Percentiles rank a stretch among this genome's conserved stretches.
Conservation (phyloP, 2,329 filamentous ascomycete species). For the Pseudocercospora ulei region DNA sequence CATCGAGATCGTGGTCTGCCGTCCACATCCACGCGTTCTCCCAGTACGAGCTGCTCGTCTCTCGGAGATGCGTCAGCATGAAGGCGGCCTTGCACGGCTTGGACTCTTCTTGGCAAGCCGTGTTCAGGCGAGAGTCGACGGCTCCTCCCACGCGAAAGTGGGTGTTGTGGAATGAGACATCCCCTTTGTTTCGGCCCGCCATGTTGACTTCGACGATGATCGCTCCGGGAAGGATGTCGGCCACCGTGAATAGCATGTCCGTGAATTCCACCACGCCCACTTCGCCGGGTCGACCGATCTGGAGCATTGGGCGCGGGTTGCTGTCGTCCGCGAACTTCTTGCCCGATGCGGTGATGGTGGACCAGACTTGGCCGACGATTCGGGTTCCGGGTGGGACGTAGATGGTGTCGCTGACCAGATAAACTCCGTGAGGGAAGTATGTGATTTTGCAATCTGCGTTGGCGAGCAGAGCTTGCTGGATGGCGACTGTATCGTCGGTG, state of each 20-base stretch:
- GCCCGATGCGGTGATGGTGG: constrained; percentile 44
- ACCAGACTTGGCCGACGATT: constrained; percentile 49
- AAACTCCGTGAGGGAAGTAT: constrained; percentile 41
- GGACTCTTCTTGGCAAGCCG: constrained; percentile 38
- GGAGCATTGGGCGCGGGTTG: constrained; percentile 43
- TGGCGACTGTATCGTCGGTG: constrained; percentile 35
- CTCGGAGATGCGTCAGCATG: constrained; percentile 42
- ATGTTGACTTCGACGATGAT: constrained; percentile 46
- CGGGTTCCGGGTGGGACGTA: constrained; percentile 43
- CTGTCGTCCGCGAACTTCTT: constrained; percentile 39
- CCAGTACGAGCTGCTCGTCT: constrained; percentile 42
- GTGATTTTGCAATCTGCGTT: constrained; percentile 34
- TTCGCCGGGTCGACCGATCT: constrained; percentile 46
- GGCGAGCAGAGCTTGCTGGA: constrained; percentile 19
- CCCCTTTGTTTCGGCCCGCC: constrained; percentile 39
- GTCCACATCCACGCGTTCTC: constrained; percentile 48
- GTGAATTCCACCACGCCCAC: constrained; percentile 44
- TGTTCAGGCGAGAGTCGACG: constrained; percentile 29
- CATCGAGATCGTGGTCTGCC: constrained; percentile 46
- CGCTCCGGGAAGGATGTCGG: constrained; percentile 40
- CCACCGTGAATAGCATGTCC: constrained; percentile 47
- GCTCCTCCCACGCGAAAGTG: constrained; percentile 35
- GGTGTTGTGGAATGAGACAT: constrained; percentile 40
- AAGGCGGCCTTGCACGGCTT: constrained; percentile 30
- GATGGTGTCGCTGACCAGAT: constrained; percentile 42